Conservation (phyloP, 106 monocot genomes). For the Triglochin maritima region DNA sequence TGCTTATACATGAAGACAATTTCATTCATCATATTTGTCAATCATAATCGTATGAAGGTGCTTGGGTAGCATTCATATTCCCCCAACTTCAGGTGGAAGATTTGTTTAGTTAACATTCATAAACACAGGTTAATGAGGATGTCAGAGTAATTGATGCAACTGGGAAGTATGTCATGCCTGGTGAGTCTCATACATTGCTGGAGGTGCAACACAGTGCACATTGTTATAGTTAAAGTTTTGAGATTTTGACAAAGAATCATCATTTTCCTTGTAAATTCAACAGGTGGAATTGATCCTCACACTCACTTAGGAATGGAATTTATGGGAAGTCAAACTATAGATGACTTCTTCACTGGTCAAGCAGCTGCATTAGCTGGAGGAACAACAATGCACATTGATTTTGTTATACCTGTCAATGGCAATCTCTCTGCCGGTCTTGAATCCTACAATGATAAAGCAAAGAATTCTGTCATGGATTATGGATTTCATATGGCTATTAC, state of each 20-base stretch:
- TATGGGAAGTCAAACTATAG: constrained; percentile 77
- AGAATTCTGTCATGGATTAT: constrained; percentile 95
- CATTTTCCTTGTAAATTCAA: constrained; percentile 3
- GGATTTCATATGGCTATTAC: constrained; percentile 98
- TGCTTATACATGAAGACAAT: neutral
- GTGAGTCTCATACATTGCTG: constrained; percentile 13
- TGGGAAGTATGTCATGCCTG: constrained; percentile 99
- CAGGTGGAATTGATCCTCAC: constrained; percentile 98
- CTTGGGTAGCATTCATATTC: neutral
- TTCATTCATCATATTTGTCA: neutral
- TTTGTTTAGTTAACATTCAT: neutral
- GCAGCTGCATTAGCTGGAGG: constrained; percentile 93
- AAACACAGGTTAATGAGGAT: constrained; percentile 62
- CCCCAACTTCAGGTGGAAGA: neutral
- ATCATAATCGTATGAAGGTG: neutral
- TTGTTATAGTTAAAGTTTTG: neutral
- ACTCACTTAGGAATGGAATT: constrained; percentile 94
- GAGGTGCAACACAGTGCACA: neutral
- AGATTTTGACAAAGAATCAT: neutral
- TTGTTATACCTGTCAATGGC: constrained; percentile 86
- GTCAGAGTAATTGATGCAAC: constrained; percentile 82
- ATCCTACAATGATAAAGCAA: constrained; percentile 57
- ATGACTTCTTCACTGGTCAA: constrained; percentile 90
- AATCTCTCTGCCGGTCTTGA: constrained; percentile 73
- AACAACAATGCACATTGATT: constrained; percentile 99